Percentiles rank a stretch among this genome's conserved stretches.
Evolutionary conservation across 1,284 basidiomycete species (phyloP).

Genomic region (Ustilago esculenta): DNA sequence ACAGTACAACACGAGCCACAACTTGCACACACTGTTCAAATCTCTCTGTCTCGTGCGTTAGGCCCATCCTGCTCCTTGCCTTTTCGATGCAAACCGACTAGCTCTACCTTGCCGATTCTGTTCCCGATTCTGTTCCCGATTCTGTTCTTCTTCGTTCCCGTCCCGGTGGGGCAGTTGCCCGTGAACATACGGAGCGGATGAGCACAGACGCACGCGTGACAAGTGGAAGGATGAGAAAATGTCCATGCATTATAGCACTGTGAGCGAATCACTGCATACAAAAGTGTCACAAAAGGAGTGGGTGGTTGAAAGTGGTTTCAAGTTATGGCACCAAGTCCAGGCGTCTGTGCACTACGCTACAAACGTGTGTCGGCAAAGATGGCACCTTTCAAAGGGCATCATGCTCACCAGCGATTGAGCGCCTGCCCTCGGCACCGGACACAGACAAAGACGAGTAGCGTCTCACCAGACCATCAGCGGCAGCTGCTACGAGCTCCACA

Average conservation of each 20-base stretch:
- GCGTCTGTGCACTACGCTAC: no score
- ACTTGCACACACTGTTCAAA: background rate
- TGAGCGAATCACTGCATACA: slow-evolving; percentile 3
- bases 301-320: no score
- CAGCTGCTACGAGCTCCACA: slow-evolving; percentile 25
- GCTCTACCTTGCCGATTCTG: no score
- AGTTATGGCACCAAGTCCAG: no score
- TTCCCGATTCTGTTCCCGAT: no score
- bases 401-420: slow-evolving; percentile 15
- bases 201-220: no score
- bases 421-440: background rate
- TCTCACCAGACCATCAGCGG: slow-evolving; percentile 23
- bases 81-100: no score
- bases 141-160: no score
- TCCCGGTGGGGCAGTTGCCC: no score
- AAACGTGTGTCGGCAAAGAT: no score
- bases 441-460: slow-evolving; percentile 11
- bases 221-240: slow-evolving; percentile 2
- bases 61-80: background rate
- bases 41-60: background rate
- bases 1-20: no score
- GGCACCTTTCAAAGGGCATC: slow-evolving; percentile 20
- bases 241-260: slow-evolving; percentile 36
- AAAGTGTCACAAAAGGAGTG: background rate
- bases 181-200: no score